Base-by-base conservation (phyloP, 2,329 filamentous ascomycete genomes). In the Phialemoniopsis sp. region DNA sequence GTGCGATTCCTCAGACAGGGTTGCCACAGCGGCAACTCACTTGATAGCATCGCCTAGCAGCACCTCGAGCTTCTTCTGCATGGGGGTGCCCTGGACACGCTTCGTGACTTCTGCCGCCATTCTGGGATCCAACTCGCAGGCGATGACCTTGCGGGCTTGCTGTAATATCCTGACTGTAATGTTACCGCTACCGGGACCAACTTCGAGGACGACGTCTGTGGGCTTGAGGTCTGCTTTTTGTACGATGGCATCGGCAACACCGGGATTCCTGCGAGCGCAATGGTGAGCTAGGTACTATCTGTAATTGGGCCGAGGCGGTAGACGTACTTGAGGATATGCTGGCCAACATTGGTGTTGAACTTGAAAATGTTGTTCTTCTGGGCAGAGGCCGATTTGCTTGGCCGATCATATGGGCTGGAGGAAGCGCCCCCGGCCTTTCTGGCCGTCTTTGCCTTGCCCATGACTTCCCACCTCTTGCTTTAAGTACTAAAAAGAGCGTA, bases 61-160 rank as follows among this genome's bases (percentile, higher is more conserved):
- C 29, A 97, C 82, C 52, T 96, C 89, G 29, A 98, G 70, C 48
- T 88, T 82, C 60, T 88, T 89, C 58, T 87, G 84, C 50, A 85
- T 77, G 0, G 90, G 88, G 32, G 84, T 94, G 15, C 89, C 90
- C 63, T 96, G 90, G 8, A 97, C 90, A 54, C 91, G 85, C 66
- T 94, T 90, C 26, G 84, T 89, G 46, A 96, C 78, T 67, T 97
- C 93, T 43, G 91, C 91, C 12, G 89, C 89, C 93, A 97, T 97
- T 56, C 93, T 78, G 15, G 93, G 90, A 66, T 98, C 93, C 60
- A 96, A 76, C 68, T 98, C 93, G 37, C 51, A 47, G 3, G 85
- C 86, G 38, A 90, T 85, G 18, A 73, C 67, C 49, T 87, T 87
- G 62, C 89, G 90, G 16, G 88, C 89, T 47, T 88, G 85, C 54